phyloP scores from a whole-genome alignment of 2,329 filamentous ascomycete species.

The Tolypocladium ovalisporum region DNA sequence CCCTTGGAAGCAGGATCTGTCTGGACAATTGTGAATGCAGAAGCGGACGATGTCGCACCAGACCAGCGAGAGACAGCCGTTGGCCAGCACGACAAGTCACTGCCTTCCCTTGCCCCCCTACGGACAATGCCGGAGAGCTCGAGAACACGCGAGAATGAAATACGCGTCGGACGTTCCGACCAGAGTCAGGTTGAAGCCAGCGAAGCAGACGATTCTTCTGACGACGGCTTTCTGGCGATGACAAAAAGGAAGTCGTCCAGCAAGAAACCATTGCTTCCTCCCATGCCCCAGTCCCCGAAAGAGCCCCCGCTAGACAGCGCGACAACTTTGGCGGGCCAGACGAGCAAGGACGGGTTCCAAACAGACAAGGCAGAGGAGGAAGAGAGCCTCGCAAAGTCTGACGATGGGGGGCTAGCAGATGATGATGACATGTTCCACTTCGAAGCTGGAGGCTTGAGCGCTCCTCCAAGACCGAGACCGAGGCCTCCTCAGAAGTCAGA shows the following conservation, averaged over 20 bases:
- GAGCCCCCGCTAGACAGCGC: constrained; percentile 1
- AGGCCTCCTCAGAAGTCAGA: not conserved
- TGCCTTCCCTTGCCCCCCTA: not conserved
- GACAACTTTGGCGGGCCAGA: not conserved
- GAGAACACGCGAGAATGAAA: not conserved
- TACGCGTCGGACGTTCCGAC: not conserved
- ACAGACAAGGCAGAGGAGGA: constrained; percentile 3
- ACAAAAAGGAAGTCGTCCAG: constrained; percentile 20
- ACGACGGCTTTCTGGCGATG: constrained; percentile 30
- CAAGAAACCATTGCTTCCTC: not conserved
- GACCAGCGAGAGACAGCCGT: not conserved
- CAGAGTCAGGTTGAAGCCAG: not conserved
- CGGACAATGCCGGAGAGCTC: not conserved
- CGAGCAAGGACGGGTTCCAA: not conserved
- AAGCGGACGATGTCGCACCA: constrained; percentile 13
- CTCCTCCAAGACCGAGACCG: constrained; percentile 15
- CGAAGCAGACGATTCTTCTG: constrained; percentile 20
- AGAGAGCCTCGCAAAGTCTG: not conserved
- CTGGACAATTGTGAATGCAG: constrained; percentile 38
- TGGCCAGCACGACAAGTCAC: not conserved
- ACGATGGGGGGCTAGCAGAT: not conserved
- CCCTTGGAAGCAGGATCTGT: constrained; percentile 38
- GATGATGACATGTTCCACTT: constrained; percentile 30
- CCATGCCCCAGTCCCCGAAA: not conserved
- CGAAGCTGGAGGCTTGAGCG: constrained; percentile 24